Conservation (phyloP, 179 eudicot species). For the Patellifolia procumbens region DNA sequence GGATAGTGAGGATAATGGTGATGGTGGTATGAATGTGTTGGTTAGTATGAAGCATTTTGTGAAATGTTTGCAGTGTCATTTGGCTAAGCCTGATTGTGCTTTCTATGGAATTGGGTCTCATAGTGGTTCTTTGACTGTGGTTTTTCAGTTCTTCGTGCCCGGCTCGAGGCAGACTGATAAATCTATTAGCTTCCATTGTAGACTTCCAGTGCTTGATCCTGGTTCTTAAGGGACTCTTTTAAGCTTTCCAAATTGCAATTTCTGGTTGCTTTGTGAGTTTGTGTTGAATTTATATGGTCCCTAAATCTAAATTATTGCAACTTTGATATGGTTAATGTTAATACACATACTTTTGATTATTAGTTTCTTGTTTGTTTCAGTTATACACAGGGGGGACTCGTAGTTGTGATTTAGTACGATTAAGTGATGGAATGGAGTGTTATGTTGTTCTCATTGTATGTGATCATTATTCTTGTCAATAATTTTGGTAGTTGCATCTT, state of each 20-base stretch:
- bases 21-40: constrained; percentile 56
- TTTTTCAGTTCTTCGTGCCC: constrained; percentile 83
- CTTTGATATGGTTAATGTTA: neutral
- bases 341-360: too few species aligned
- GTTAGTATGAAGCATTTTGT: constrained; percentile 89
- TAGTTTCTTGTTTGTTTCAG: too few species aligned
- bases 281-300: neutral
- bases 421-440: too few species aligned
- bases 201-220: constrained; percentile 88
- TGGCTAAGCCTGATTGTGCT: constrained; percentile 84
- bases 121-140: constrained; percentile 76
- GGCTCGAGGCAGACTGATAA: constrained; percentile 83
- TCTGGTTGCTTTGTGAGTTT: neutral
- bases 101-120: constrained; percentile 75
- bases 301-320: neutral
- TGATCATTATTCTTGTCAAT: too few species aligned
- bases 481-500: too few species aligned
- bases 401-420: too few species aligned
- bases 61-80: constrained; percentile 76
- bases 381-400: too few species aligned
- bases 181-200: constrained; percentile 76
- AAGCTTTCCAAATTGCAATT: neutral
- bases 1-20: constrained; percentile 20
- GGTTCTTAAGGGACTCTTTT: constrained; percentile 35
- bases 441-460: too few species aligned